Evolutionary conservation across 768 basidiomycete species (phyloP).

Genomic region (Tubosaeta sp.): DNA sequence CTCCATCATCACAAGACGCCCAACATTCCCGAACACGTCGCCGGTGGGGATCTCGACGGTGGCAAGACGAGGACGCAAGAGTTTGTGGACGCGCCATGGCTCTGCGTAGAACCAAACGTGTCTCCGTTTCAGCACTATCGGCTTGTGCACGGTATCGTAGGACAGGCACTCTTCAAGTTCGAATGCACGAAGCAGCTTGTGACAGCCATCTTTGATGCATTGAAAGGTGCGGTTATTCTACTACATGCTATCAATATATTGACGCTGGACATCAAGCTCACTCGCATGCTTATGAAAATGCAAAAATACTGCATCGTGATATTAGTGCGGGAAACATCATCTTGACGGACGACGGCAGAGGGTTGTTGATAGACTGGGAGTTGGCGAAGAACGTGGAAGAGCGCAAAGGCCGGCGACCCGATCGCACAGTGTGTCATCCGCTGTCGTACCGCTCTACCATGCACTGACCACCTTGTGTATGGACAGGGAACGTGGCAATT

Average conservation of each 20-base stretch:
- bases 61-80: neutral
- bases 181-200: neutral
- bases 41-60: neutral
- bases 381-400: neutral
- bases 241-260: no score
- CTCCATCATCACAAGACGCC: neutral
- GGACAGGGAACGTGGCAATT: slow-evolving; percentile 7
- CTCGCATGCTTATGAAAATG: slow-evolving; percentile 11
- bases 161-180: neutral
- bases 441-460: neutral
- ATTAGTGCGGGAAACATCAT: slow-evolving; percentile 28
- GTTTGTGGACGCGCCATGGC: neutral
- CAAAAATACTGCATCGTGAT: slow-evolving; percentile 24
- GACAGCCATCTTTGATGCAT: neutral
- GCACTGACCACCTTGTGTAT: neutral
- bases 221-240: neutral
- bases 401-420: neutral
- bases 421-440: neutral
- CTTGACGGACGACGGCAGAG: slow-evolving; percentile 6
- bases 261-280: slow-evolving; percentile 14
- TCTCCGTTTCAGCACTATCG: neutral
- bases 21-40: neutral
- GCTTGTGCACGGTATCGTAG: neutral
- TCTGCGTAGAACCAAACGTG: neutral
- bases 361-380: slow-evolving; percentile 29